Evolutionary conservation across 805 yeast species (phyloP), one percentile per base, ranked within the genome.

Genomic region (Starmerella gropengiesseri): DNA sequence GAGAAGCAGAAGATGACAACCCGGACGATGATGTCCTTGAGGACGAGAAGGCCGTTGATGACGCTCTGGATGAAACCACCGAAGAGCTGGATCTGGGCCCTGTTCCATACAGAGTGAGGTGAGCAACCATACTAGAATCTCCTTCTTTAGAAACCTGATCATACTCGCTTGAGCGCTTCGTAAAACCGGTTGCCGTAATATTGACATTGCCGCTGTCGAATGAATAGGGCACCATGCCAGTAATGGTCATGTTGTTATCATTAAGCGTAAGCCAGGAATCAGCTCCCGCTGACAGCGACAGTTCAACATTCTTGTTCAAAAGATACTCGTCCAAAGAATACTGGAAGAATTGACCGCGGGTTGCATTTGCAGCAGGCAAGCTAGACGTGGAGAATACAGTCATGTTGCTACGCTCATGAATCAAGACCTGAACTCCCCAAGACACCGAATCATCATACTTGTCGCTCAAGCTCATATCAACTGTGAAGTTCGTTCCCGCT

Each of bases 261-360:
- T 75, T 69, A 60, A 71, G 84, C 2, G 65, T 56, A 39, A 87
- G 62, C 94, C 95, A 84, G 40, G 59, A 59, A n/a, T 68, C 59
- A 26, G 54, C 64, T 9, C 38, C 14, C 59, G 1, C 86, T 75
- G 14, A 63, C 60, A 52, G 43, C 5, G 45, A 18, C 22, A 59
- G 45, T 4, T 43, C 36, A 7, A 52, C 49, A 21, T 51, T 49
- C 21, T 52, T 43, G 44, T 29, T 72, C 57, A 82, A 78, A 51
- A 69, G 71, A 4, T 78, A 46, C 30, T 72, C 62, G 39, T 89
- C 87, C 22, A 87, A 62, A 1, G 68, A 57, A 50, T 74, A 69
- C 30, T 67, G 56, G 53, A 89, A 72, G 8, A 64, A 58, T 29
- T 73, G 70, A 26, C 78, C 76, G 25, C 71, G 71, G 4, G 93